Conservation (phyloP, 352 stramenopile genomes). For the Hyaloperonospora brassicae region DNA sequence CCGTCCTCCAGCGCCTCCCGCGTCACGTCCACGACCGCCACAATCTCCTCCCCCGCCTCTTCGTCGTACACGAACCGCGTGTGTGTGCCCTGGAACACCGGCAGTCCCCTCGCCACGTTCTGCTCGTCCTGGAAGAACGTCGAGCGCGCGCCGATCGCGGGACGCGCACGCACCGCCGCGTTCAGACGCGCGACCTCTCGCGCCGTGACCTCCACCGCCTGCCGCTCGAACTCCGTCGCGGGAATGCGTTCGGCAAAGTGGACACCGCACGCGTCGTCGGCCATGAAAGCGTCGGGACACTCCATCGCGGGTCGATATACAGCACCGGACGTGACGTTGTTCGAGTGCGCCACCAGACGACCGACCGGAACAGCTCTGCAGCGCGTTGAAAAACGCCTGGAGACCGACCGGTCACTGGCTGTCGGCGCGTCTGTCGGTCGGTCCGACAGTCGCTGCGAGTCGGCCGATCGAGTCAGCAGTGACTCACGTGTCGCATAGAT, state of each 20-base stretch:
- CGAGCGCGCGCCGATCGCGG: slow-evolving; percentile 43
- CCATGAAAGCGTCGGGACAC: slow-evolving; percentile 14
- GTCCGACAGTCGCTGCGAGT: too few species aligned
- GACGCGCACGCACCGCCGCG: slow-evolving; percentile 39
- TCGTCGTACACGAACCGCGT: slow-evolving; percentile 78
- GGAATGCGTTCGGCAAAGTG: slow-evolving; percentile 38
- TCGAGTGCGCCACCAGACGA: too few species aligned
- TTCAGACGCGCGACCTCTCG: slow-evolving; percentile 60
- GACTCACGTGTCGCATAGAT: too few species aligned
- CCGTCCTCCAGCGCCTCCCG: slow-evolving; percentile 39
- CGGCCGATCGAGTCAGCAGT: too few species aligned
- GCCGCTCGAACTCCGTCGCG: slow-evolving; percentile 44
- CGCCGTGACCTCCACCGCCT: slow-evolving; percentile 63
- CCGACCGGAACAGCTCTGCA: too few species aligned
- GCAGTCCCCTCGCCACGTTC: slow-evolving; percentile 52
- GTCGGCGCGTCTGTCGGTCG: too few species aligned
- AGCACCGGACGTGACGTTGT: too few species aligned
- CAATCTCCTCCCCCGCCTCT: slow-evolving; percentile 57
- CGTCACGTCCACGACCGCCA: slow-evolving; percentile 56
- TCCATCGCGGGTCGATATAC: neutral
- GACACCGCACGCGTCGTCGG: slow-evolving; percentile 12
- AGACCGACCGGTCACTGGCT: too few species aligned
- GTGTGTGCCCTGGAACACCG: slow-evolving; percentile 72
- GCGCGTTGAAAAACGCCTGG: too few species aligned
- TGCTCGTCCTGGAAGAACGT: slow-evolving; percentile 54